Percentiles rank a stretch among this genome's conserved stretches.
Conservation (phyloP, 2,329 filamentous ascomycete genomes). For the Arthroderma uncinatum region DNA sequence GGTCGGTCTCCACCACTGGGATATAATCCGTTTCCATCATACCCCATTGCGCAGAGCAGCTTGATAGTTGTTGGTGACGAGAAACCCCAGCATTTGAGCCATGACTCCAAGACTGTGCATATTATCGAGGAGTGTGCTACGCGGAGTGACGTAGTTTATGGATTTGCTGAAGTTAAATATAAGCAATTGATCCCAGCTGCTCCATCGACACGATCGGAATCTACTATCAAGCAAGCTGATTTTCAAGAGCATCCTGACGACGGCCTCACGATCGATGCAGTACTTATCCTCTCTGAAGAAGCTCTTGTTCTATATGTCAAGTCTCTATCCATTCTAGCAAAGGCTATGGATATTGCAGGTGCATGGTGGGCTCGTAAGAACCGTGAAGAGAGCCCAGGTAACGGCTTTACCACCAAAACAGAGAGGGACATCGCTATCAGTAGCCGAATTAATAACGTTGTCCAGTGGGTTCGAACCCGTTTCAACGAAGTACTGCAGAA, state of each 20-base stretch:
- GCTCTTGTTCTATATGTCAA: conserved; percentile 94
- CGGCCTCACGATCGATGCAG: conserved; percentile 72
- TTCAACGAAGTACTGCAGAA: conserved; percentile 98
- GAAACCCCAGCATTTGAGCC: conserved; percentile 56
- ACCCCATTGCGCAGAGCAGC: conserved; percentile 62
- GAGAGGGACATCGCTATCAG: conserved; percentile 39
- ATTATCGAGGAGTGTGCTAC: conserved; percentile 86
- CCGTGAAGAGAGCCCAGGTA: conserved; percentile 46
- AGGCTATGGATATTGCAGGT: conserved; percentile 90
- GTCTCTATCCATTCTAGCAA: conserved; percentile 74
- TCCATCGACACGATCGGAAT: conserved; percentile 48
- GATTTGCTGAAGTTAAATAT: conserved; percentile 97
- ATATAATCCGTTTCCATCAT: conserved; percentile 67
- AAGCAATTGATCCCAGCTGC: conserved; percentile 87
- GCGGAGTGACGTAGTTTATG: conserved; percentile 89
- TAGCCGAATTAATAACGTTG: conserved; percentile 75
- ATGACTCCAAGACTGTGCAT: conserved; percentile 67
- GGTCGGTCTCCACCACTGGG: conserved; percentile 37
- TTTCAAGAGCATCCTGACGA: conserved; percentile 53
- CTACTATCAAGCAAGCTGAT: conserved; percentile 25
- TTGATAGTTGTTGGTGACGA: conserved; percentile 54
- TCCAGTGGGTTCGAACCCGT: conserved; percentile 85
- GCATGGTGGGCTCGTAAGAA: conserved; percentile 80
- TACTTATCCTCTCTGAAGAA: conserved; percentile 82
- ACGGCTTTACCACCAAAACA: conserved; percentile 28